These are phyloP conservation scores for Entomortierella parvispora DNA, from an alignment of 192 early-diverging fungal genomes.

Conservation along the genomic window DNA sequence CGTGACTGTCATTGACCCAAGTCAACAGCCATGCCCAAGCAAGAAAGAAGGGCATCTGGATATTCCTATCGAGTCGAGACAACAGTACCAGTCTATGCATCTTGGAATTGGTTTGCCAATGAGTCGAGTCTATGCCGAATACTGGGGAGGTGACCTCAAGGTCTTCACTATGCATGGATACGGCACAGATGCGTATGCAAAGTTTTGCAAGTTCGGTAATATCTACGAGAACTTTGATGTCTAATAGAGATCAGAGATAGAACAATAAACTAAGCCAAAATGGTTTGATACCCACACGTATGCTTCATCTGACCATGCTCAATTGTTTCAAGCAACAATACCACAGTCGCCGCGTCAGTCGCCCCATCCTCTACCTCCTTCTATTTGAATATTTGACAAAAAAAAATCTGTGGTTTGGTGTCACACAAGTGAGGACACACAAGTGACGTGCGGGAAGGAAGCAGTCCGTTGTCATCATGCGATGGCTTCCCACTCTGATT, in stretches of 20 bases:
- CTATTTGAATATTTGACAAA: too few species aligned
- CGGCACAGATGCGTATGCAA: slow-evolving; percentile 93
- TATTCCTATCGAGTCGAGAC: slow-evolving; percentile 1
- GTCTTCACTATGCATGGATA: slow-evolving; percentile 86
- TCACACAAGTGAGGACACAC: too few species aligned
- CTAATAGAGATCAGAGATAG: slow-evolving; percentile 1
- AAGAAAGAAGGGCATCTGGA: slow-evolving; percentile 22
- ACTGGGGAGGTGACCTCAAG: slow-evolving; percentile 92
- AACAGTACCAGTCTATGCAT: slow-evolving; percentile 47
- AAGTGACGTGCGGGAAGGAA: too few species aligned
- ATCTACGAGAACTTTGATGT: slow-evolving; percentile 63
- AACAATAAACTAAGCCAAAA: background rate
- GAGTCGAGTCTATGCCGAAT: slow-evolving; percentile 91
- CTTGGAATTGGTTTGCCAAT: slow-evolving; percentile 94
- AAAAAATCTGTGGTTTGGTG: too few species aligned
- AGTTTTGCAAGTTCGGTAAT: slow-evolving; percentile 79
- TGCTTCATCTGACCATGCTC: too few species aligned
- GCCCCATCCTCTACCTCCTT: too few species aligned
- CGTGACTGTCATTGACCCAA: slow-evolving; percentile 21
- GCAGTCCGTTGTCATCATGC: too few species aligned
- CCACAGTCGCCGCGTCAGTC: too few species aligned
- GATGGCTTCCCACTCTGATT: too few species aligned
- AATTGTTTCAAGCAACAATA: too few species aligned
- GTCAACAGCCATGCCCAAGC: background rate
- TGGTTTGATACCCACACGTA: too few species aligned